Evolutionary conservation across 1,139 yeast genomes (phyloP).

Genomic region (Blastobotrys capitulatus): DNA sequence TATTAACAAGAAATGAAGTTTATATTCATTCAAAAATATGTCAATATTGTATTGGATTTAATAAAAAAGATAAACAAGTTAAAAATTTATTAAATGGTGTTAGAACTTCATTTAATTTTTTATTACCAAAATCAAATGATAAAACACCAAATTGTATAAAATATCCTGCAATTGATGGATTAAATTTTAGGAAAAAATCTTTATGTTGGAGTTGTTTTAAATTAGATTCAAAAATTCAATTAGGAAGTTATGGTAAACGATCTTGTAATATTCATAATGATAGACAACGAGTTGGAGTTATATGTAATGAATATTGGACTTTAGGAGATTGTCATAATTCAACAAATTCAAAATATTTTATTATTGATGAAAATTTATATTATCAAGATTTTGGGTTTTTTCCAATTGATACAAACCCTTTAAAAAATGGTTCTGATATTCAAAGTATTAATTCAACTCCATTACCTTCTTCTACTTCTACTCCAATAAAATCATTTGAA

Average conservation of each 20-base stretch:
- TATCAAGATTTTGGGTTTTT: background rate
- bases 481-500: too few species aligned
- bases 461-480: too few species aligned
- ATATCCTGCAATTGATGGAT: slow-evolving; percentile 2
- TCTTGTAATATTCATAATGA: slow-evolving; percentile 1
- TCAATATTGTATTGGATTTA: background rate
- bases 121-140: background rate
- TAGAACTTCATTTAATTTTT: background rate
- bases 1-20: slow-evolving; percentile 2
- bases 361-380: background rate
- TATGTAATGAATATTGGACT: slow-evolving; percentile 6
- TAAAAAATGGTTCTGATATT: too few species aligned
- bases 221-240: background rate
- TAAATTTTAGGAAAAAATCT: background rate
- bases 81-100: background rate
- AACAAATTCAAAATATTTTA: background rate
- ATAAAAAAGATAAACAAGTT: background rate
- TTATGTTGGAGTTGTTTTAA: slow-evolving; percentile 2
- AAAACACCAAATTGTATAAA: background rate
- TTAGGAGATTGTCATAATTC: slow-evolving; percentile 7
- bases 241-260: background rate
- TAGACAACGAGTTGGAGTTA: background rate
- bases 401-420: background rate
- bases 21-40: slow-evolving; percentile 3
- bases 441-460: too few species aligned